Conservation (phyloP, 257 asterid species). For the Oldenlandia corymbosa region DNA sequence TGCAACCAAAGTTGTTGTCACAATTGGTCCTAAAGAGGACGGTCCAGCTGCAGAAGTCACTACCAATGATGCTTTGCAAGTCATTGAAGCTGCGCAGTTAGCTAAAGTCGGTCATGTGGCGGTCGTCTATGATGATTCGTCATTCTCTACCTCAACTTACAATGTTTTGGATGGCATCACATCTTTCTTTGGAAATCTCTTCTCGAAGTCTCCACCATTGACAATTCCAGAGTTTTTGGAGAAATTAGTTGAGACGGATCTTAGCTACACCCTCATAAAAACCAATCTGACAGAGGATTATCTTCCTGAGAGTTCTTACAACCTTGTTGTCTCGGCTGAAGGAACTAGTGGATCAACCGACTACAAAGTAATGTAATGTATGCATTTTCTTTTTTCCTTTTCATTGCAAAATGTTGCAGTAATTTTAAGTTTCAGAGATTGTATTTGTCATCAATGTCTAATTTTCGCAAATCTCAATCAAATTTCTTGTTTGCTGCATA, state of each 20-base stretch:
- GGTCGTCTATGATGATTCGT: slow-evolving; percentile 57
- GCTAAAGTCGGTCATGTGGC: slow-evolving; percentile 92
- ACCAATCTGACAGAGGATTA: slow-evolving; percentile 67
- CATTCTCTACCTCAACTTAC: slow-evolving; percentile 37
- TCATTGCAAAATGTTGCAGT: slow-evolving; percentile 18
- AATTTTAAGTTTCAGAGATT: not conserved
- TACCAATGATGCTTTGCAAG: slow-evolving; percentile 65
- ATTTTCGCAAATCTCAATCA: not conserved
- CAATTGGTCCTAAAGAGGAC: slow-evolving; percentile 68
- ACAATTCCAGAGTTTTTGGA: slow-evolving; percentile 61
- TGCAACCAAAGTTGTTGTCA: slow-evolving; percentile 89
- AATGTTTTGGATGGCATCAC: slow-evolving; percentile 79
- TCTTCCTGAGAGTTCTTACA: slow-evolving; percentile 72
- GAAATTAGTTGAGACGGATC: slow-evolving; percentile 56
- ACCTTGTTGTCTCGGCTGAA: slow-evolving; percentile 64
- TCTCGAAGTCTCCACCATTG: slow-evolving; percentile 58
- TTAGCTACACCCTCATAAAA: slow-evolving; percentile 78
- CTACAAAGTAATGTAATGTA: slow-evolving; percentile 99
- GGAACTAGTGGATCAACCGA: slow-evolving; percentile 52
- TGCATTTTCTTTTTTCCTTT: slow-evolving; percentile 44
- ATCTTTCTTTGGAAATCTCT: slow-evolving; percentile 74
- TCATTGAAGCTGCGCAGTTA: slow-evolving; percentile 68
- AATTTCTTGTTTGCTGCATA: not conserved
- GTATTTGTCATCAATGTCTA: not conserved
- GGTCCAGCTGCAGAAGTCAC: slow-evolving; percentile 62